phyloP scores from a whole-genome alignment of 805 yeast genomes.

The Priceomyces haplophilus region DNA sequence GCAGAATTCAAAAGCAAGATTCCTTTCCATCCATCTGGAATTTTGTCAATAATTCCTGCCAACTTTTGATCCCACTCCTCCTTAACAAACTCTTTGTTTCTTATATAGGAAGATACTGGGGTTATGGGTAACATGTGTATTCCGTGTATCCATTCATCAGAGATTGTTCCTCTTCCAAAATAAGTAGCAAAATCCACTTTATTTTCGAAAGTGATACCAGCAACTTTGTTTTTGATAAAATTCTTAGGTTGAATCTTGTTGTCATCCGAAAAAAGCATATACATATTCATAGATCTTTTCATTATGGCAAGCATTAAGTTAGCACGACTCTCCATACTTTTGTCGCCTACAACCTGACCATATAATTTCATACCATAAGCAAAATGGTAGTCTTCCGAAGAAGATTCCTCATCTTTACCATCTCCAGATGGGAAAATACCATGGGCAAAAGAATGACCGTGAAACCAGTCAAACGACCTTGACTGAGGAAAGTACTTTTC shows the following conservation, averaged over 20 bases:
- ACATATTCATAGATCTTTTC: slow-evolving; percentile 51
- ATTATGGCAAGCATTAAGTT: slow-evolving; percentile 60
- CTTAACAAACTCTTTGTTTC: slow-evolving; percentile 50
- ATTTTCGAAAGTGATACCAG: slow-evolving; percentile 73
- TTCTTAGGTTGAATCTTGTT: slow-evolving; percentile 54
- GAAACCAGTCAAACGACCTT: slow-evolving; percentile 70
- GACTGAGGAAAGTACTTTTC: slow-evolving; percentile 64
- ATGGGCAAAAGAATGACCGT: slow-evolving; percentile 78
- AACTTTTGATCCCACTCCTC: slow-evolving; percentile 64
- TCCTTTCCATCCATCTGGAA: slow-evolving; percentile 72
- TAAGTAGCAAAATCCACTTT: slow-evolving; percentile 72
- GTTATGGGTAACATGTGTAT: slow-evolving; percentile 77
- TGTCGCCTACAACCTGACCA: slow-evolving; percentile 55
- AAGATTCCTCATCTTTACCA: slow-evolving; percentile 74
- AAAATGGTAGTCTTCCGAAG: slow-evolving; percentile 72
- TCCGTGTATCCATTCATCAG: slow-evolving; percentile 68
- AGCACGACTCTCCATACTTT: slow-evolving; percentile 51
- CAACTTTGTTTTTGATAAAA: slow-evolving; percentile 61
- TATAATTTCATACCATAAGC: slow-evolving; percentile 65
- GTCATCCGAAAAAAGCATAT: slow-evolving; percentile 52
- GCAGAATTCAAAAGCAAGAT: slow-evolving; percentile 73
- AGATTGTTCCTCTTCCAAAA: slow-evolving; percentile 61
- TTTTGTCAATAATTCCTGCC: slow-evolving; percentile 39
- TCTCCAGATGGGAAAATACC: slow-evolving; percentile 70
- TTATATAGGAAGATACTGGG: slow-evolving; percentile 59